Percentiles rank a stretch among this genome's conserved stretches.
These are phyloP conservation scores for Phalaenopsis hybrid DNA, from an alignment of 116 monocot species.

Conservation along the genomic window DNA sequence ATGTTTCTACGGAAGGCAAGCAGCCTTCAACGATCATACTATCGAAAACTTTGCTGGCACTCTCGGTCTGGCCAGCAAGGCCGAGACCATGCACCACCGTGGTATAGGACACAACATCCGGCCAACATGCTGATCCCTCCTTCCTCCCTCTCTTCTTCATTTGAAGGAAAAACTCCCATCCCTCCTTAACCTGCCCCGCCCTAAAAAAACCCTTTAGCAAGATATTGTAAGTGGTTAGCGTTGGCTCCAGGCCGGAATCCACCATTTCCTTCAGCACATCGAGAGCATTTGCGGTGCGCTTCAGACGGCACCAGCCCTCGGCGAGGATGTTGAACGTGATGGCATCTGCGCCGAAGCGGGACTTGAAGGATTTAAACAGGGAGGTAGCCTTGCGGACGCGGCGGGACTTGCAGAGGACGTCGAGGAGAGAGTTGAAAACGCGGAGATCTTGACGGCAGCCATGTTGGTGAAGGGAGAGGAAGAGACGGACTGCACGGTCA, in stretches of 20 bases:
- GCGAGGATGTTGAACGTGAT: constrained; percentile 73
- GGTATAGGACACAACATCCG: constrained; percentile 82
- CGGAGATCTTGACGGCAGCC: constrained; percentile 39
- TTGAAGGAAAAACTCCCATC: constrained; percentile 53
- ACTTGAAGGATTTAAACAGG: constrained; percentile 35
- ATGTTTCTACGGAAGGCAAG: constrained; percentile 52
- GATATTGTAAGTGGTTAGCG: constrained; percentile 64
- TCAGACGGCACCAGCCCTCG: constrained; percentile 76
- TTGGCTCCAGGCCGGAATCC: constrained; percentile 54
- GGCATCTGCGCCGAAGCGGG: constrained; percentile 45
- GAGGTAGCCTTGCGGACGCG: constrained; percentile 52
- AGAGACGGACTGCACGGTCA: constrained; percentile 63
- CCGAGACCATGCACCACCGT: constrained; percentile 76
- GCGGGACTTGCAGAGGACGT: constrained; percentile 58
- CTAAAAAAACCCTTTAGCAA: constrained; percentile 76
- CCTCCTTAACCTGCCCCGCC: constrained; percentile 48
- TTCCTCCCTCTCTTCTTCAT: constrained; percentile 65
- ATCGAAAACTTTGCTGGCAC: constrained; percentile 69
- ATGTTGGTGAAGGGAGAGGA: constrained; percentile 60
- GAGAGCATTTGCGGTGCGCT: constrained; percentile 45
- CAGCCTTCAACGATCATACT: constrained; percentile 62
- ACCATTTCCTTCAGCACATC: constrained; percentile 67
- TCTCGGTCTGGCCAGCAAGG: constrained; percentile 43
- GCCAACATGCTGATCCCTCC: constrained; percentile 23
- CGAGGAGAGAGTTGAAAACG: constrained; percentile 73